Evolutionary conservation across 2,329 filamentous ascomycete species (phyloP).

Genomic region (Xylaria sp.): DNA sequence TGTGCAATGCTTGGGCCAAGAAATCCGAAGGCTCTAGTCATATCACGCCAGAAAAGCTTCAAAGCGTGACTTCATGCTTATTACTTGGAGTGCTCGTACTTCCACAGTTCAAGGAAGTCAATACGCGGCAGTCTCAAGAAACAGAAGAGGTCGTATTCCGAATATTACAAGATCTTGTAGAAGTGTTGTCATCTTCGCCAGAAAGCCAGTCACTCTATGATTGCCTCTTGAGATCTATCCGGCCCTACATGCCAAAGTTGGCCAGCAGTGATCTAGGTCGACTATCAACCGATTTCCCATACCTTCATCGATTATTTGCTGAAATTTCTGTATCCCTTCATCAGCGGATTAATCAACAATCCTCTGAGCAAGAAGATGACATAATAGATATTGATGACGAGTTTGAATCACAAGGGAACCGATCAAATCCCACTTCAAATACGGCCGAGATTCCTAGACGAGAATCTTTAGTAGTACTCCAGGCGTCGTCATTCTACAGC

Average conservation of each 20-base stretch:
- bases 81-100: constrained; percentile 58
- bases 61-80: constrained; percentile 62
- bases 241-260: constrained; percentile 60
- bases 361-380: constrained; percentile 42
- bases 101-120: constrained; percentile 59
- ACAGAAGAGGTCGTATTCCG: constrained; percentile 56
- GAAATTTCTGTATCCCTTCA: constrained; percentile 52
- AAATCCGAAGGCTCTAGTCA: constrained; percentile 58
- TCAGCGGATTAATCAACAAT: constrained; percentile 49
- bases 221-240: constrained; percentile 56
- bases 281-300: constrained; percentile 53
- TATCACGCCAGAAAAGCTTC: constrained; percentile 63
- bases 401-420: constrained; percentile 69
- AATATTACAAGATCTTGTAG: constrained; percentile 55
- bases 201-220: constrained; percentile 60
- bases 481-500: constrained; percentile 58
- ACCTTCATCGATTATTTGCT: constrained; percentile 57
- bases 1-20: constrained; percentile 61
- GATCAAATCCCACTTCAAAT: constrained; percentile 53
- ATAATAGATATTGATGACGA: constrained; percentile 65
- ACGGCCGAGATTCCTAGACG: constrained; percentile 58
- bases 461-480: constrained; percentile 55
- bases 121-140: constrained; percentile 60
- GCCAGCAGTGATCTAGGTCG: constrained; percentile 51
- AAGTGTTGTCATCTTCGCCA: constrained; percentile 54